Conservation (phyloP, 305 asterid species). For the Fraxinus greggii region DNA sequence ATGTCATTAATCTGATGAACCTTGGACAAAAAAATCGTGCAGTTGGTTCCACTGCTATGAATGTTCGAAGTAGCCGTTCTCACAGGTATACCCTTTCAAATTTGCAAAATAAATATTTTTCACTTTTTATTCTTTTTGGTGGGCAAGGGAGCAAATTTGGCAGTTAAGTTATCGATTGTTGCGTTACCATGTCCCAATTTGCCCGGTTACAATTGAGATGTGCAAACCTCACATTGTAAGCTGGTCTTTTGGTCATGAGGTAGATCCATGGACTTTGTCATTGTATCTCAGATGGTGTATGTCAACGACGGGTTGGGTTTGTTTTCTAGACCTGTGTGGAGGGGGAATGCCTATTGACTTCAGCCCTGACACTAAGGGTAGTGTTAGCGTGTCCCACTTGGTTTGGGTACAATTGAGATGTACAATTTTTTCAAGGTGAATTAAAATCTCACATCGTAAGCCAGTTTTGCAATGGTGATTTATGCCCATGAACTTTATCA, state of each 20-base stretch:
- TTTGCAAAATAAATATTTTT: not conserved
- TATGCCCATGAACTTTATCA: not conserved
- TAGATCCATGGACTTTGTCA: not conserved
- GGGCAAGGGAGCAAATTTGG: not conserved
- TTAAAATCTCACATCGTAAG: not conserved
- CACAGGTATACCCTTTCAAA: slow-evolving; percentile 58
- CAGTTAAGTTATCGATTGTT: not conserved
- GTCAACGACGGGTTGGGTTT: not conserved
- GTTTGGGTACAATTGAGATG: not conserved
- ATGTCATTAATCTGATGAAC: slow-evolving; percentile 77
- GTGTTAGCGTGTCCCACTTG: not conserved
- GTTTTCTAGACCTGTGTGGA: not conserved
- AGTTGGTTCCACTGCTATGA: slow-evolving; percentile 78
- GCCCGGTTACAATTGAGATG: not conserved
- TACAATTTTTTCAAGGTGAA: not conserved
- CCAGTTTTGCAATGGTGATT: not conserved
- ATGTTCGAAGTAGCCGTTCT: slow-evolving; percentile 80
- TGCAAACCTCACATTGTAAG: not conserved
- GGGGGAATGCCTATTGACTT: not conserved
- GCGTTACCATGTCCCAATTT: not conserved
- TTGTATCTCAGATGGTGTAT: not conserved
- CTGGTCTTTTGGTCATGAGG: not conserved
- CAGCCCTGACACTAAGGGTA: not conserved
- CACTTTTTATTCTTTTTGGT: slow-evolving; percentile 1
- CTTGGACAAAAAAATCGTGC: slow-evolving; percentile 88